Evolutionary conservation across 2,329 filamentous ascomycete species (phyloP).

Genomic region (Parastagonospora nodorum): DNA sequence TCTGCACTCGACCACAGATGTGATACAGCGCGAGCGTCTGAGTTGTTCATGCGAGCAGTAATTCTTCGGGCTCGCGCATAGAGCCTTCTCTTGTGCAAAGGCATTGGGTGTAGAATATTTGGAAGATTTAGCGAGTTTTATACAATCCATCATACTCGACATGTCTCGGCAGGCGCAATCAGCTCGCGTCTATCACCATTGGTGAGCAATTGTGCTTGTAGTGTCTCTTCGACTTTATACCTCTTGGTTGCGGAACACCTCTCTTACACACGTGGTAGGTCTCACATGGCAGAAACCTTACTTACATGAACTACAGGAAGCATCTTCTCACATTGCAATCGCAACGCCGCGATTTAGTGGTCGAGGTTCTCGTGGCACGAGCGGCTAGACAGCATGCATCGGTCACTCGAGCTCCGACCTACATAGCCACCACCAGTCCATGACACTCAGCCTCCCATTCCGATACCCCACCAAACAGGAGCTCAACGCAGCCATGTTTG

Average conservation of each 20-base stretch:
- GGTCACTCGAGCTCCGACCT: not conserved
- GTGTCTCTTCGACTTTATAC: too few species aligned
- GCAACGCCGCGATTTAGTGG: too few species aligned
- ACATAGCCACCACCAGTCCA: not conserved
- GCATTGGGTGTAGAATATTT: constrained; percentile 16
- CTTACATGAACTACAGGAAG: too few species aligned
- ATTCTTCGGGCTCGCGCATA: not conserved
- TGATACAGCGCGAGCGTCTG: not conserved
- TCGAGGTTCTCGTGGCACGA: too few species aligned
- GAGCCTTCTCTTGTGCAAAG: constrained; percentile 4
- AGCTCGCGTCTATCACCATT: not conserved
- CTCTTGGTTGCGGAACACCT: too few species aligned
- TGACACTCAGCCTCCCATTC: not conserved
- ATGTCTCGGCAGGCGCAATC: not conserved
- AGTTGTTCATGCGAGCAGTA: not conserved
- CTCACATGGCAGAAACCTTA: not conserved
- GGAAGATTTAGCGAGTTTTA: constrained; percentile 16
- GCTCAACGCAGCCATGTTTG: not conserved
- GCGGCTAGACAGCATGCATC: not conserved
- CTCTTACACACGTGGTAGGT: not conserved
- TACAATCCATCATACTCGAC: constrained; percentile 10
- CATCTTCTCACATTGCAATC: too few species aligned
- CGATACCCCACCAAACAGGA: not conserved
- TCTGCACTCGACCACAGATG: not conserved
- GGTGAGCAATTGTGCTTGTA: too few species aligned